A percentile compares a stretch with the other conserved stretches of the same genome.
Conservation (phyloP, 345 rosid genomes). For the thale cress (Arabidopsis thaliana) region DNA sequence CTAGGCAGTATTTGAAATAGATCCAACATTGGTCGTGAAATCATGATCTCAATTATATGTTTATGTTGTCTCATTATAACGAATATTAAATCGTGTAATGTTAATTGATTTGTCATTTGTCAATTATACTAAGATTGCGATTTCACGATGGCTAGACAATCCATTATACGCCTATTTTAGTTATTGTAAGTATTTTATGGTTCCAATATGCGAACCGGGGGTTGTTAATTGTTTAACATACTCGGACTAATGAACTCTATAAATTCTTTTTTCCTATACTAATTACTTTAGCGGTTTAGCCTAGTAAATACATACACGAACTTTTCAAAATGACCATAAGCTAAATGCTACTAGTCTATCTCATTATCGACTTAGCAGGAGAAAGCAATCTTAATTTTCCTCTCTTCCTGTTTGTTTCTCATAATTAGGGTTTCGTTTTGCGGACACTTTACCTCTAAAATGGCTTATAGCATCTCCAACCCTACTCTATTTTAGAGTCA, state of each 20-base stretch:
- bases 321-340: background rate
- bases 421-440: too few species aligned
- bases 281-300: background rate
- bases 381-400: too few species aligned
- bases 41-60: conserved; percentile 34
- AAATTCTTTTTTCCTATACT: too few species aligned
- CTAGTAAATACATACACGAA: background rate
- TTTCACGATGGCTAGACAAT: conserved; percentile 10
- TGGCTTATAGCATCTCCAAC: too few species aligned
- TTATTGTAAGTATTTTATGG: too few species aligned
- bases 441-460: too few species aligned
- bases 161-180: background rate
- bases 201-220: too few species aligned
- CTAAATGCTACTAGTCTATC: background rate
- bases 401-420: too few species aligned
- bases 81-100: conserved; percentile 4
- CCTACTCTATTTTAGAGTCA: too few species aligned
- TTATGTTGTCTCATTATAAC: conserved; percentile 31
- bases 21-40: conserved; percentile 47
- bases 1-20: conserved; percentile 34
- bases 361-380: too few species aligned
- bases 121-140: conserved; percentile 1
- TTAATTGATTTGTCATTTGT: conserved; percentile 18
- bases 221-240: too few species aligned
- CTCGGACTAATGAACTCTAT: too few species aligned